These are phyloP conservation scores for Ustilago nuda DNA, from an alignment of 1,284 basidiomycete species.

Conservation along the genomic window DNA sequence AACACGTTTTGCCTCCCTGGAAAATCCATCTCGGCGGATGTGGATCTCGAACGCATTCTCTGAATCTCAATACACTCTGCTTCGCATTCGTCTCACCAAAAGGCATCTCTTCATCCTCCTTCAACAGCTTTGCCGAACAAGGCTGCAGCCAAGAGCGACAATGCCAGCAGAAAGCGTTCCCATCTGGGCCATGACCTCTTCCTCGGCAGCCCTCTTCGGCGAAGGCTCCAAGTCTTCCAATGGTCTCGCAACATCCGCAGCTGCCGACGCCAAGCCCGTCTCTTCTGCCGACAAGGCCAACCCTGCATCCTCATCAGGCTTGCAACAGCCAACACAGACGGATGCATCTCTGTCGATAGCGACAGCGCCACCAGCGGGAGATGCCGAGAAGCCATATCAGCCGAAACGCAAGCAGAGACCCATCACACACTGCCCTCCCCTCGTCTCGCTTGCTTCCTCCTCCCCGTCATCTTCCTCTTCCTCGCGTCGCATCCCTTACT, in stretches of 20 bases:
- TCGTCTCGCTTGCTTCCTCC: conserved; percentile 21
- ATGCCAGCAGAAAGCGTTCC: conserved; percentile 43
- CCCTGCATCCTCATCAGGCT: conserved; percentile 7
- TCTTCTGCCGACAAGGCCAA: neutral
- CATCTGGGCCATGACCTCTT: conserved; percentile 41
- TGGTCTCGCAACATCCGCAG: conserved; percentile 11
- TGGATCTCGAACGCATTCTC: neutral
- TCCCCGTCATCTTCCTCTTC: neutral
- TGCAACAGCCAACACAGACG: neutral
- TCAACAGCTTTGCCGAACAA: neutral
- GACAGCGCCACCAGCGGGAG: neutral
- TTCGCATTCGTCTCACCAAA: neutral
- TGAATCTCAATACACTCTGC: neutral
- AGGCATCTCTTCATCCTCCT: neutral
- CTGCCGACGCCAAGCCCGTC: conserved; percentile 14
- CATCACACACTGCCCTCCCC: conserved; percentile 27
- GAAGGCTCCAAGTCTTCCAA: conserved; percentile 15
- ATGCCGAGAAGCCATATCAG: conserved; percentile 26
- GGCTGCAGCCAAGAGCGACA: neutral
- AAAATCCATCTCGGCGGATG: conserved; percentile 3
- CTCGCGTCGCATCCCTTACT: conserved; percentile 17
- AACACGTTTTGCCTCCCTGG: neutral
- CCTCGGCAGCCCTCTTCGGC: conserved; percentile 37
- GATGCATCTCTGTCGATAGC: neutral
- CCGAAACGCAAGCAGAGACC: conserved; percentile 39